These are phyloP conservation scores for Nymphaea thermarum DNA, from an alignment of 164 flowering plant genomes.

Conservation along the genomic window DNA sequence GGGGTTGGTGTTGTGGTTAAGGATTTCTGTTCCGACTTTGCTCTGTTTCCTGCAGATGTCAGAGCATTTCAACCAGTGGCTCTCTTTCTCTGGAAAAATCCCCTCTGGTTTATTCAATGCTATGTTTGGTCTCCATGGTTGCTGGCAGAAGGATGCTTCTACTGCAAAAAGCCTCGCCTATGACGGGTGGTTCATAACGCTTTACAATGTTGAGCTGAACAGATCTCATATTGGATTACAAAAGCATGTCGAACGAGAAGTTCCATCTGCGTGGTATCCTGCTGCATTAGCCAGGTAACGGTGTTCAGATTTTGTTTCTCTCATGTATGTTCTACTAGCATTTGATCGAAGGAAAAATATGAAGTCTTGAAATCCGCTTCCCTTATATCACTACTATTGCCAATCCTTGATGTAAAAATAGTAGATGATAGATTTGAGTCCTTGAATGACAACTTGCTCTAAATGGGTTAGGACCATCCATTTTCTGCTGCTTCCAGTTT, in stretches of 20 bases:
- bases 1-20: too few relatives aligned
- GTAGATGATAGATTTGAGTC: too few relatives aligned
- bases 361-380: too few relatives aligned
- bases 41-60: slow-evolving; percentile 53
- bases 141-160: slow-evolving; percentile 81
- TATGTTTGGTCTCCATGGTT: slow-evolving; percentile 52
- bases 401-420: too few relatives aligned
- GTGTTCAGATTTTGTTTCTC: background rate
- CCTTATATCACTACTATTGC: too few relatives aligned
- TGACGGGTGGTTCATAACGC: slow-evolving; percentile 76
- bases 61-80: slow-evolving; percentile 65
- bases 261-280: slow-evolving; percentile 86
- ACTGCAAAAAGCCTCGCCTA: slow-evolving; percentile 59
- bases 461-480: slow-evolving; percentile 1
- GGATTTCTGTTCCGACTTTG: background rate
- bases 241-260: slow-evolving; percentile 49
- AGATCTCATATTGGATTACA: slow-evolving; percentile 45
- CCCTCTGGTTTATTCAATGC: slow-evolving; percentile 69
- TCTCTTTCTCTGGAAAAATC: slow-evolving; percentile 65
- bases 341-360: too few relatives aligned
- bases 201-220: slow-evolving; percentile 60
- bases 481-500: background rate
- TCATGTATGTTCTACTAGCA: background rate
- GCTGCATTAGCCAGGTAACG: slow-evolving; percentile 66
- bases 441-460: background rate